Percentiles rank a stretch among this genome's conserved stretches.
phyloP scores from a whole-genome alignment of 2,329 filamentous ascomycete species.

The Ophiognomonia clavigignenti-juglandacearum region DNA sequence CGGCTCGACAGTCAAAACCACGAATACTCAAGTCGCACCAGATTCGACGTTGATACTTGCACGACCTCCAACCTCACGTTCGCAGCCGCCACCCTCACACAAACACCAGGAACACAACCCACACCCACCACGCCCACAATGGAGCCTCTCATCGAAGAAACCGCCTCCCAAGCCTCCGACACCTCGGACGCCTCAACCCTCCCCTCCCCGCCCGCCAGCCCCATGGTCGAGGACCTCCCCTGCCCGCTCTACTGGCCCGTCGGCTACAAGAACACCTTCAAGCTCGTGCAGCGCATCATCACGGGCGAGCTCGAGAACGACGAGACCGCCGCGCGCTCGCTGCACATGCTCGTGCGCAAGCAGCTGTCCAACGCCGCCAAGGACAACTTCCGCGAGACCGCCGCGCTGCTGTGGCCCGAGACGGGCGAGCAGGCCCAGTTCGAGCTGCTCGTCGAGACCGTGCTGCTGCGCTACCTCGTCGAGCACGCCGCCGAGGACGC shows the following conservation, averaged over 20 bases:
- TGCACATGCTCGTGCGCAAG: constrained; percentile 16
- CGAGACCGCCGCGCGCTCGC: constrained; percentile 16
- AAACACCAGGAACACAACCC: not conserved
- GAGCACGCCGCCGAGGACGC: constrained; percentile 9
- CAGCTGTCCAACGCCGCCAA: constrained; percentile 14
- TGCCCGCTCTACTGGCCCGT: constrained; percentile 16
- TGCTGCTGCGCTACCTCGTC: constrained; percentile 12
- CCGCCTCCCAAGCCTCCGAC: constrained; percentile 3
- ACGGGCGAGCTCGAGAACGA: constrained; percentile 23
- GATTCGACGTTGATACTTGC: not conserved
- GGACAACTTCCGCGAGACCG: constrained; percentile 15
- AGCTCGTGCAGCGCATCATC: constrained; percentile 21
- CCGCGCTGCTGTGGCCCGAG: constrained; percentile 13
- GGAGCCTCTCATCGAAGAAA: constrained; percentile 7
- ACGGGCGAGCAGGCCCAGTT: constrained; percentile 16
- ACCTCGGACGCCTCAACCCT: not conserved
- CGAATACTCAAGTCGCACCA: not conserved
- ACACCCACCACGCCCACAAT: not conserved
- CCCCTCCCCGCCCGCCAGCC: not conserved
- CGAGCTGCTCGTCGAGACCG: constrained; percentile 16
- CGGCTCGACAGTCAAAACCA: too few species aligned
- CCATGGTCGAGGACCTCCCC: constrained; percentile 13
- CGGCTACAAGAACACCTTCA: constrained; percentile 20
- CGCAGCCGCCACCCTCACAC: not conserved
- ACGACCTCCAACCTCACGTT: too few species aligned